A percentile compares a stretch with the other conserved stretches of the same genome.
Conservation (phyloP, 495 filamentous ascomycete genomes). For the Elasticomyces elasticus region DNA sequence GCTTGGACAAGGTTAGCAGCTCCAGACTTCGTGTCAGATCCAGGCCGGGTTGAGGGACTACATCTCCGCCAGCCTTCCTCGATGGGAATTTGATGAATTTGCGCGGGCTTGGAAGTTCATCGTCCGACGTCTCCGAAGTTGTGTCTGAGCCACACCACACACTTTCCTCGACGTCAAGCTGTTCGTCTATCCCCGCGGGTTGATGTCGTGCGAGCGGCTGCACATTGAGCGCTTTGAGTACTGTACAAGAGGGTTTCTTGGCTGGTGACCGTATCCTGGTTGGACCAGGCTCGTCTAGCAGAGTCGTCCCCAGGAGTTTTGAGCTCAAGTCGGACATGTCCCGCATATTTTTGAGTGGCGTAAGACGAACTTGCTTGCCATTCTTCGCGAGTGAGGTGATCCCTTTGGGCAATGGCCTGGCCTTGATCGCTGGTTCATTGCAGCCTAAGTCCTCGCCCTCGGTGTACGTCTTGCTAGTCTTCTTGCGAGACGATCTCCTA, state of each 20-base stretch:
- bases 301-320: not conserved
- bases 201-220: not conserved
- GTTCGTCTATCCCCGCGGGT: not conserved
- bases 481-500: not conserved
- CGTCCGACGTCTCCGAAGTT: constrained; percentile 13
- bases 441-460: not conserved
- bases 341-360: not conserved
- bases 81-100: constrained; percentile 9
- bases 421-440: not conserved
- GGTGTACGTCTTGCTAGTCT: not conserved
- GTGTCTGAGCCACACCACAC: constrained; percentile 22
- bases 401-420: not conserved
- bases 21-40: not conserved
- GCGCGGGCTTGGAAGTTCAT: constrained; percentile 17
- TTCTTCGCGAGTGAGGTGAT: not conserved
- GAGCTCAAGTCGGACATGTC: not conserved
- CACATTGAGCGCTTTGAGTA: too few species aligned
- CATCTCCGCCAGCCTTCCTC: not conserved
- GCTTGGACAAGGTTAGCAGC: not conserved
- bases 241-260: too few species aligned
- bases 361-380: not conserved
- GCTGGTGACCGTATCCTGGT: not conserved
- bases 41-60: not conserved
- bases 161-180: constrained; percentile 23
- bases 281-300: not conserved